phyloP scores from a whole-genome alignment of 176 grass and related monocot genomes.

The Oryza meyeriana region DNA sequence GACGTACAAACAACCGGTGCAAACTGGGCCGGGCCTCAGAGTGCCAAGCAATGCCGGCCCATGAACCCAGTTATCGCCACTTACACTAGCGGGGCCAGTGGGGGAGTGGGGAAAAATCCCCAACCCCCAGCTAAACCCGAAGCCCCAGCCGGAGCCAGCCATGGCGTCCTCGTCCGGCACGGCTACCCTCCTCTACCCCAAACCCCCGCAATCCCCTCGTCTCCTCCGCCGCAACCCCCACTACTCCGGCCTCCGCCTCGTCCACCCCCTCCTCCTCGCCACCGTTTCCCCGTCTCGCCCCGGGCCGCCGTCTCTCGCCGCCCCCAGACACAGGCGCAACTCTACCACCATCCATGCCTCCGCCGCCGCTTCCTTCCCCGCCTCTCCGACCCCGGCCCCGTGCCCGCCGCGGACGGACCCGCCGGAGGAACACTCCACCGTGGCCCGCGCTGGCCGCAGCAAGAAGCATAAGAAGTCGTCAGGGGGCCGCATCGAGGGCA shows the following conservation, averaged over 20 bases:
- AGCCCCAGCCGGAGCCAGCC: slow-evolving; percentile 19
- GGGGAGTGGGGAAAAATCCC: not conserved
- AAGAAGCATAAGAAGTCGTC: slow-evolving; percentile 65
- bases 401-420: not conserved
- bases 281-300: not conserved
- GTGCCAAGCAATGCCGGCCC: not conserved
- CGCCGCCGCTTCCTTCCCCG: slow-evolving; percentile 15
- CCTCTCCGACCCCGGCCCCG: slow-evolving; percentile 32
- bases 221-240: slow-evolving; percentile 5
- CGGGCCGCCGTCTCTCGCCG: not conserved
- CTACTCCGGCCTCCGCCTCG: slow-evolving; percentile 27
- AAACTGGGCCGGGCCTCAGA: not conserved
- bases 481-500: slow-evolving; percentile 73
- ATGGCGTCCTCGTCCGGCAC: slow-evolving; percentile 37
- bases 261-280: not conserved
- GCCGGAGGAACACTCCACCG: slow-evolving; percentile 33
- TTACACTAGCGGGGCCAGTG: not conserved
- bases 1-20: too few relatives aligned
- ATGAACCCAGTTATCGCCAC: not conserved
- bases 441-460: slow-evolving; percentile 66
- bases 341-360: slow-evolving; percentile 30
- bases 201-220: not conserved
- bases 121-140: slow-evolving; percentile 29
- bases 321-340: not conserved
- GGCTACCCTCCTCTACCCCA: not conserved